Base-by-base conservation (phyloP, 2,329 filamentous ascomycete species). In the Hymenoscyphus repandus region DNA sequence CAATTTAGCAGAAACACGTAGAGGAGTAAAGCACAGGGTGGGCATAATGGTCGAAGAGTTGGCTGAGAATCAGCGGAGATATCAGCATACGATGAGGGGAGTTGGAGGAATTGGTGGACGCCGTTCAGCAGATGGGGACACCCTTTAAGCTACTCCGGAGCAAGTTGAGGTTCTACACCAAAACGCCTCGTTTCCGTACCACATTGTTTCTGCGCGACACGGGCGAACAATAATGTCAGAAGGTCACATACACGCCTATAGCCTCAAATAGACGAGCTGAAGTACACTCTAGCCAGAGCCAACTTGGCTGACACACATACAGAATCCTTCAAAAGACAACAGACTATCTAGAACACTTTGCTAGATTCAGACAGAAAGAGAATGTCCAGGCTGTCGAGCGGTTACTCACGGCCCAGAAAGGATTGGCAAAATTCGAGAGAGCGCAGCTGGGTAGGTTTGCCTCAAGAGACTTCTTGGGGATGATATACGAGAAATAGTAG, bases 351-450 rank as follows among this genome's bases (percentile, higher is more conserved):
- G 90, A 96, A 63, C 84, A 90, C 56, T 99, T 99, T 71, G 87
- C 91, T 15, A 88, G 93, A 33, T 97, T 97, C 79, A 95, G 96
- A 73, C 85, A 91, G 64, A 90, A 92, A 69, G 89, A 95, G 69
- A 93, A 93, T 60, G 88, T 96, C 65, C 88, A 96, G 72, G 88
- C 90, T n/a, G 90, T 97, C 31, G 90, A 95, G 71, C 83, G 89
- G 53, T 75, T 96, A 62, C 78, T 96, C 57, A 87, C 87, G 59
- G 80, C 85, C 52, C 86, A 90, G 66, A 82, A 83, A 57, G 83
- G 90, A 67, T 74, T 99, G 61, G 88, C 89, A 64, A 88, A 90
- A 68, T 97, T 97, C 68, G 93, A 99, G 78, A 82, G 90, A 63
- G 91, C 90, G 40, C 90, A 96, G 72, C 77, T 97, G 57, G 92